Base-by-base conservation (phyloP, 2,329 filamentous ascomycete species). In the Penicillium digitatum region DNA sequence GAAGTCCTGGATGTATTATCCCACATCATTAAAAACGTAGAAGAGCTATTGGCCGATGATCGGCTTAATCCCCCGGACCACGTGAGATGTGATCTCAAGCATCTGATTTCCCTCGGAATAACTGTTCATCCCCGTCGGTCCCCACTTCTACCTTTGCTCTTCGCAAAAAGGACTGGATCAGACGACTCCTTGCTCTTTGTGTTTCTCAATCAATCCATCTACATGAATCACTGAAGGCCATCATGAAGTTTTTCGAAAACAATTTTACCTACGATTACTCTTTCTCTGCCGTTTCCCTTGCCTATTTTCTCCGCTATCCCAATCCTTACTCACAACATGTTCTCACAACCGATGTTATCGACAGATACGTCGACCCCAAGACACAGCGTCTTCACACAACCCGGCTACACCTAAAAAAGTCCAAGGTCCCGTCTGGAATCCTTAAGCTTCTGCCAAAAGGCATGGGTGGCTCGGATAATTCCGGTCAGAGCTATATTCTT, bases 271-370 rank as follows among this genome's bases (percentile, higher is more conserved):
- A 86, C 75, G 79, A 83, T 68, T 86, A 87, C 71, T 80, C 82
- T 61, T 86, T 87, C 71, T 79, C 82, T 57, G 82, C 84, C 65
- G 84, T 87, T 52, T 83, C 83, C 46, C 79, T 87, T 57, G 84
- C 84, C 70, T 87, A 86, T 75, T 87, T 86, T 73, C 80, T 87
- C 52, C 84, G 84, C 64, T 87, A 87, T 66, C 84, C 84, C 1
- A 87, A 87, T 64, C 84, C 84, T 27, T 86, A 86, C 74, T 81
- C 81, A 48, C 81, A 78, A 55, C 84, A 87, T 76, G 84, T 87
- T 62, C 76, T 85, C 61, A 84, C 81, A 48, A 86, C 83, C 64
- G 84, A 87, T 74, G 84, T 85, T 69, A 85, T 87, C 69, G 79
- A 82, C 58, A 82, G 84, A 52, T 76, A 79, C 71, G 82, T 83